Base-by-base conservation (phyloP, 2,329 filamentous ascomycete species). In the Paraphaeosphaeria minitans region DNA sequence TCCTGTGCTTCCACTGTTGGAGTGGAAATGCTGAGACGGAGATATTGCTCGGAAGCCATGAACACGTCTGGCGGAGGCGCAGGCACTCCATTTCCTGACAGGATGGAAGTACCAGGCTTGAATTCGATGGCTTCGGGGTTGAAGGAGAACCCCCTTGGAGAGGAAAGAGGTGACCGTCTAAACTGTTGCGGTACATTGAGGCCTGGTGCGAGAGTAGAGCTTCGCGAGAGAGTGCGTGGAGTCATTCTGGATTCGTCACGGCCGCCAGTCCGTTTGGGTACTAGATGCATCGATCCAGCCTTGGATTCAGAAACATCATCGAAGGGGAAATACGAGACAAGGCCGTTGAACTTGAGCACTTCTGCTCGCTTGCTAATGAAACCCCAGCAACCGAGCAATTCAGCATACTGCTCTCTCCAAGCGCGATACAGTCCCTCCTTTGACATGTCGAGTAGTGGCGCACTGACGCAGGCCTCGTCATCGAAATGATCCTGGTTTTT, bases 401-500 rank as follows among this genome's bases (percentile, higher is more conserved):
- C 77, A 3, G 86, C 84, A 71, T 89, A 89, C 46, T 81, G 78
- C 52, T 78, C 74, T 43, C 85, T 81, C 76, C 87, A 89, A 2
- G 80, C 77, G 7, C 74, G 75, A 64, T 83, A 84, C 45, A 83
- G 75, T 63, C 71, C 74, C 21, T 80, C 78, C 46, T 83, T 79
- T 10, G 75, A 76, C 46, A 77, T 75, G 45, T 86, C 80, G 6
- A 87, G 73, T 21, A 88, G 73, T 13, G 82, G 78, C 19, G 78
- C 72, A 54, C 78, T 78, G 3, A 79, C 72, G 53, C 77, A 74
- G 13, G 78, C 80, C 58, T 85, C 82, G 37, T 82, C 79, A 56
- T 85, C 82, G 63, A 89, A 89, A 37, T 80, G 77, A 56, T 81
- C 78, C 60, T 84, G 81, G 52, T 87, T 86, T 63, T 84, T 85